Percentiles rank a stretch among this genome's conserved stretches.
Conservation (phyloP, 768 basidiomycete genomes). For the Phylloporus scabripes region DNA sequence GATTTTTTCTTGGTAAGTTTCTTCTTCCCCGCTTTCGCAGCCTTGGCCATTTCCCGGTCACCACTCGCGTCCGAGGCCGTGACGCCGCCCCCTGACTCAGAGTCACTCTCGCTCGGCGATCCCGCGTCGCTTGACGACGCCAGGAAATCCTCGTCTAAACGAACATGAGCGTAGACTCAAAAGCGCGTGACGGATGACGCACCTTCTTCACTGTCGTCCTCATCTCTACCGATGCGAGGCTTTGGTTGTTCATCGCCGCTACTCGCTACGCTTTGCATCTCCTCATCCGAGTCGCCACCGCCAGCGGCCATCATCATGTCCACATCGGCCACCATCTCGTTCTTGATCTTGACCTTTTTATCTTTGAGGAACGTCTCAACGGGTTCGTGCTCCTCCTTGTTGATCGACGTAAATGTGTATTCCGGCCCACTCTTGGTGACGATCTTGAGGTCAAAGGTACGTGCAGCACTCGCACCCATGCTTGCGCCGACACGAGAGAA, state of each 20-base stretch:
- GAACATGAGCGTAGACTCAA: neutral
- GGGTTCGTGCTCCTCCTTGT: constrained; percentile 90
- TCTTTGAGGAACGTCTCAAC: constrained; percentile 81
- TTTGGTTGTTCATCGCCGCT: constrained; percentile 59
- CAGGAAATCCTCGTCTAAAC: constrained; percentile 82
- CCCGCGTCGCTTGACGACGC: constrained; percentile 81
- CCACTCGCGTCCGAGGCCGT: constrained; percentile 85
- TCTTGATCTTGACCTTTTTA: constrained; percentile 92
- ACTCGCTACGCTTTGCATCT: constrained; percentile 77
- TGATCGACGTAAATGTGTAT: constrained; percentile 86
- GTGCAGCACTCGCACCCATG: constrained; percentile 74
- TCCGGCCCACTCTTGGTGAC: constrained; percentile 81
- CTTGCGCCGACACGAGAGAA: constrained; percentile 92
- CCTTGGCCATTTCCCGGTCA: constrained; percentile 56
- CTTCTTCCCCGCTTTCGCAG: constrained; percentile 32
- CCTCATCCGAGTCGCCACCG: constrained; percentile 68
- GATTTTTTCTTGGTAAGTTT: constrained; percentile 38
- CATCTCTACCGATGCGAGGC: constrained; percentile 43
- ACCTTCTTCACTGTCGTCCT: constrained; percentile 79
- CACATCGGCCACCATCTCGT: constrained; percentile 89
- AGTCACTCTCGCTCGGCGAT: constrained; percentile 76
- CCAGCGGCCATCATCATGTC: constrained; percentile 66
- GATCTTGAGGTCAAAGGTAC: constrained; percentile 92
- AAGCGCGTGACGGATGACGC: constrained; percentile 8
- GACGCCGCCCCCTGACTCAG: constrained; percentile 56